phyloP scores from a whole-genome alignment of 164 flowering plant species.

The Echeveria elegans region DNA sequence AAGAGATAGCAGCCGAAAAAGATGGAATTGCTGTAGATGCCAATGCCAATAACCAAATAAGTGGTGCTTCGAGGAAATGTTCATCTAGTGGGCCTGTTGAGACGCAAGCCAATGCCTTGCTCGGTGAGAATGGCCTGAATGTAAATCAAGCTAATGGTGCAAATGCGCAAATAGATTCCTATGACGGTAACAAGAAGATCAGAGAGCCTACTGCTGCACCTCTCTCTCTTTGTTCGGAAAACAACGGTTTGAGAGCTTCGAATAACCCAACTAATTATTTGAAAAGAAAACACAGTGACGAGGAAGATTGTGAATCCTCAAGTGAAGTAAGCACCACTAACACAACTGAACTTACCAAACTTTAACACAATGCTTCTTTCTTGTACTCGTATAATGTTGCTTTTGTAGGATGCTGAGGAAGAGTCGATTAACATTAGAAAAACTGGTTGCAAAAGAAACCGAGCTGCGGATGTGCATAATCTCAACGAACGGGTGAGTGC shows the following conservation, averaged over 20 bases:
- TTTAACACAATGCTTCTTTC: not conserved
- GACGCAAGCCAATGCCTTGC: not conserved
- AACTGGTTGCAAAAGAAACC: conserved; percentile 13
- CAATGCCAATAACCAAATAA: not conserved
- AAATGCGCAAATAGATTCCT: conserved; percentile 3
- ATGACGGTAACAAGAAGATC: not conserved
- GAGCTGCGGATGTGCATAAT: conserved; percentile 15
- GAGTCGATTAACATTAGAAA: conserved; percentile 3
- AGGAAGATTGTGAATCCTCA: conserved; percentile 7
- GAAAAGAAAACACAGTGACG: conserved; percentile 12
- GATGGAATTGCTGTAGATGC: not conserved
- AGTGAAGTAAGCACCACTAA: conserved; percentile 11
- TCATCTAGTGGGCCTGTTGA: not conserved
- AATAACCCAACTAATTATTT: conserved; percentile 12
- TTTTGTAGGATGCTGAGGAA: conserved; percentile 15
- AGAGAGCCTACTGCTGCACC: conserved; percentile 11
- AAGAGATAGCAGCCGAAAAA: not conserved
- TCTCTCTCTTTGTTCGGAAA: conserved; percentile 17
- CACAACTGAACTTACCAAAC: not conserved
- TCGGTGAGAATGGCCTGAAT: not conserved
- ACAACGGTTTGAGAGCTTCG: conserved; percentile 13
- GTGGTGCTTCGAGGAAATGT: not conserved
- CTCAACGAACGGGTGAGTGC: conserved; percentile 19
- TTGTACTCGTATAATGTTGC: not conserved
- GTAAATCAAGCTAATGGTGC: not conserved